Percentiles rank a stretch among this genome's conserved stretches.
phyloP scores from a whole-genome alignment of 1,139 yeast genomes.

The Sugiyamaella sp. region DNA sequence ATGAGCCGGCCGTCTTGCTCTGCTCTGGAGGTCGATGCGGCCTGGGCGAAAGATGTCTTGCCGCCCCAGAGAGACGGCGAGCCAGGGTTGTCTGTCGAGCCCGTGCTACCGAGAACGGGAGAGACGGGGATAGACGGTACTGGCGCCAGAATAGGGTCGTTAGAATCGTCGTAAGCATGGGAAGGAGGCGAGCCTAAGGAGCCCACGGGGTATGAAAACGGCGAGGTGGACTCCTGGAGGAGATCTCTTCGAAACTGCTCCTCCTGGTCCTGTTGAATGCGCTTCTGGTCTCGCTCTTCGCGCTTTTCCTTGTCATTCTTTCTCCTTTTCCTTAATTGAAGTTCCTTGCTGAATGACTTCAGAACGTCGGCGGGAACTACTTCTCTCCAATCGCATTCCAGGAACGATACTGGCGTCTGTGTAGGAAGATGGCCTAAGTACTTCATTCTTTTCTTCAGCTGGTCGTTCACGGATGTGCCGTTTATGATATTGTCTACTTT shows the following conservation, averaged over 20 bases:
- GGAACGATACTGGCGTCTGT: slow-evolving; percentile 80
- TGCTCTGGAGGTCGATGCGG: slow-evolving; percentile 29
- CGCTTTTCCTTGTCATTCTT: slow-evolving; percentile 56
- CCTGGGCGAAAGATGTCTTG: slow-evolving; percentile 24
- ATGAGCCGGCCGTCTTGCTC: slow-evolving; percentile 28
- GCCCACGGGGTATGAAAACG: not conserved
- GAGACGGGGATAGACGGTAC: slow-evolving; percentile 17
- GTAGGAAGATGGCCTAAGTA: slow-evolving; percentile 80
- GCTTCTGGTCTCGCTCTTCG: slow-evolving; percentile 66
- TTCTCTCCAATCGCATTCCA: slow-evolving; percentile 83
- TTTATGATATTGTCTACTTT: slow-evolving; percentile 70
- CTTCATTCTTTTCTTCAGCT: slow-evolving; percentile 62
- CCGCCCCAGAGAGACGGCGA: slow-evolving; percentile 62
- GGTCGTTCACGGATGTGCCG: slow-evolving; percentile 59
- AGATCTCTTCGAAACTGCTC: slow-evolving; percentile 36
- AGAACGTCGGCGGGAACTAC: slow-evolving; percentile 57
- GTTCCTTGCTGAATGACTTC: slow-evolving; percentile 57
- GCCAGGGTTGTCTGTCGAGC: not conserved
- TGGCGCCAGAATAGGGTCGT: slow-evolving; percentile 22
- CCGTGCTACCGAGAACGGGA: not conserved
- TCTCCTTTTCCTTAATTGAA: slow-evolving; percentile 60
- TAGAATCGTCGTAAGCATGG: slow-evolving; percentile 13
- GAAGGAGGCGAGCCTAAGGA: slow-evolving; percentile 20
- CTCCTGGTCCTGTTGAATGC: slow-evolving; percentile 68
- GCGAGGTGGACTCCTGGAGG: slow-evolving; percentile 31